These are phyloP conservation scores for Acer yangbiense DNA, from an alignment of 345 rosid genomes.

Conservation along the genomic window DNA sequence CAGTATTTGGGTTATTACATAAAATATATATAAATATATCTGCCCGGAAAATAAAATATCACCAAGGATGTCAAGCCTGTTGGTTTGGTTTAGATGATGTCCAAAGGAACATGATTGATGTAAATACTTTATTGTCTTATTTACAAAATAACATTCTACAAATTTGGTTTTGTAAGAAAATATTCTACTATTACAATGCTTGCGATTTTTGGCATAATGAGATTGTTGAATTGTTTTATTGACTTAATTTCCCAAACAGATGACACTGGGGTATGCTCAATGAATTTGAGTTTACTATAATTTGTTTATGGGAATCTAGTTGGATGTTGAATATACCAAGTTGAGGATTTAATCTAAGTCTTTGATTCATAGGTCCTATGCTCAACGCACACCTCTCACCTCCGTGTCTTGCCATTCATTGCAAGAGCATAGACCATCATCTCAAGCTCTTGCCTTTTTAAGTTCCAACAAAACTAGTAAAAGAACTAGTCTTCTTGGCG, in stretches of 20 bases:
- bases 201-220: background rate
- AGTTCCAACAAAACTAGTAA: constrained; percentile 12
- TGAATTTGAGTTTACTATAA: background rate
- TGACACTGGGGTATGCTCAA: background rate
- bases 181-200: background rate
- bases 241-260: background rate
- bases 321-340: background rate
- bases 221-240: background rate
- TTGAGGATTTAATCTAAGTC: background rate
- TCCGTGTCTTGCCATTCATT: constrained; percentile 22
- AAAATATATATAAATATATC: too few relatives aligned
- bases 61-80: constrained; percentile 42
- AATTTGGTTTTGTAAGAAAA: background rate
- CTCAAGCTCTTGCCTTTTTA: constrained; percentile 24
- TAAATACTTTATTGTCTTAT: too few relatives aligned
- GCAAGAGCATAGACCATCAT: constrained; percentile 21
- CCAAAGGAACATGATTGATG: constrained; percentile 29
- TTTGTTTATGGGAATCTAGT: background rate
- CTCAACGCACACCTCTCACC: constrained; percentile 14
- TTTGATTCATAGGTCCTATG: constrained; percentile 27
- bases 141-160: background rate
- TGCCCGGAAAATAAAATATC: constrained; percentile 48
- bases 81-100: constrained; percentile 18
- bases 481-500: constrained; percentile 12
- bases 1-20: too few relatives aligned